Percentiles rank a stretch among this genome's conserved stretches.
Evolutionary conservation across 768 basidiomycete genomes (phyloP).

Genomic region (Boletus reticulatus): DNA sequence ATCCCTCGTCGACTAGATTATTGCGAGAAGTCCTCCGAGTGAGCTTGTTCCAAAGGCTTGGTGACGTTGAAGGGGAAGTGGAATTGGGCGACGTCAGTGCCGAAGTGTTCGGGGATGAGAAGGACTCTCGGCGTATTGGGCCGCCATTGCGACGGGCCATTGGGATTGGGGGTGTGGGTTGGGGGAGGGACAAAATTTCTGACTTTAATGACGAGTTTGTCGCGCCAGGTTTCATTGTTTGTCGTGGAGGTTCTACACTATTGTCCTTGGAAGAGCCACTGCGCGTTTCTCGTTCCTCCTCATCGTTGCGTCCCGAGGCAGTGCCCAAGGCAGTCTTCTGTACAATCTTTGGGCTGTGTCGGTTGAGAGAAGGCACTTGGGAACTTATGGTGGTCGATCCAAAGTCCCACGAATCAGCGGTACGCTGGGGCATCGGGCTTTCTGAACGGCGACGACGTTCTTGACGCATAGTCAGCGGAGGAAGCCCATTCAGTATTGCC

Average conservation of each 20-base stretch:
- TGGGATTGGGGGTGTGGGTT: constrained; percentile 3
- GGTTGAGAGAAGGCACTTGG: constrained; percentile 18
- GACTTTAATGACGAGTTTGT: background rate
- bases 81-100: background rate
- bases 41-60: constrained; percentile 26
- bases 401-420: constrained; percentile 85
- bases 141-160: background rate
- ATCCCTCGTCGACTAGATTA: constrained; percentile 8
- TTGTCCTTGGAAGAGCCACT: constrained; percentile 2
- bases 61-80: constrained; percentile 4
- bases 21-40: constrained; percentile 18
- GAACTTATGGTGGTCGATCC: constrained; percentile 43
- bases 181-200: background rate
- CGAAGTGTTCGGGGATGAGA: background rate
- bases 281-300: constrained; percentile 4
- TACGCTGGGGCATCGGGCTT: constrained; percentile 39
- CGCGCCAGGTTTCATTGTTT: background rate
- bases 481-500: constrained; percentile 70
- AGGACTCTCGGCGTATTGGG: background rate
- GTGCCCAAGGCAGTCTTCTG: constrained; percentile 4
- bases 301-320: constrained; percentile 2
- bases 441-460: constrained; percentile 54
- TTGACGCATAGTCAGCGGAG: constrained; percentile 70
- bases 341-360: background rate
- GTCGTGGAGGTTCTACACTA: background rate